Evolutionary conservation across 148 eudicot species (phyloP), one percentile per base, ranked within the genome.

Genomic region (Euryodendron excelsum): DNA sequence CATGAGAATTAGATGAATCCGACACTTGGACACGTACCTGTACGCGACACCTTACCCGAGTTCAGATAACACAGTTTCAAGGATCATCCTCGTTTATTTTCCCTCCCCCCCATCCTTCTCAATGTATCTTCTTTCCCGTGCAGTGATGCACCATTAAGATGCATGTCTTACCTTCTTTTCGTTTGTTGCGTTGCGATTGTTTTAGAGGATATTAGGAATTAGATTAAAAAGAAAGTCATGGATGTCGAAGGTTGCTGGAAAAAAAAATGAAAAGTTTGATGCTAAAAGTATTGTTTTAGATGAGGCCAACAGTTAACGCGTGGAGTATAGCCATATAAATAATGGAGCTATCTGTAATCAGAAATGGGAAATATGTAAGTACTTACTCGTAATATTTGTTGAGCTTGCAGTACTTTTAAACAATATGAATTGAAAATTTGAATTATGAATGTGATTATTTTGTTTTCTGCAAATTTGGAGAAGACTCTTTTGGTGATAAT

Each of bases 41-140:
- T n/a, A n/a, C n/a, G n/a, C n/a, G n/a, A n/a, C n/a, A n/a, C n/a
- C n/a, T n/a, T n/a, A n/a, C n/a, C n/a, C n/a, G n/a, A n/a, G n/a
- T n/a, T n/a, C n/a, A n/a, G n/a, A n/a, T n/a, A n/a, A n/a, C n/a
- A n/a, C n/a, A 23, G 2, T 3, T 1, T 28, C 36, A 45, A 45
- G 15, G 36, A 28, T 47, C 63, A 23, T 59, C n/a, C 14, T 69
- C 5, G 21, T 69, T 3, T 69, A 20, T 31, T 71, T 23, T 71
- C 60, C 25, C 36, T 17, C 58, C 21, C 14, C 20, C 36, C 20
- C 31, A 6, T 68, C 5, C 2, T 0, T 68, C 20, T 27, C 73
- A 12, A 4, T 45, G 6, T 23, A 72, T 72, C 39, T 48, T 72
- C 39, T 72, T 72, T 72, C 11, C 75, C 75, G n/a, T n/a, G n/a